phyloP scores from a whole-genome alignment of 257 asterid species.

The Nicotiana tabacum region DNA sequence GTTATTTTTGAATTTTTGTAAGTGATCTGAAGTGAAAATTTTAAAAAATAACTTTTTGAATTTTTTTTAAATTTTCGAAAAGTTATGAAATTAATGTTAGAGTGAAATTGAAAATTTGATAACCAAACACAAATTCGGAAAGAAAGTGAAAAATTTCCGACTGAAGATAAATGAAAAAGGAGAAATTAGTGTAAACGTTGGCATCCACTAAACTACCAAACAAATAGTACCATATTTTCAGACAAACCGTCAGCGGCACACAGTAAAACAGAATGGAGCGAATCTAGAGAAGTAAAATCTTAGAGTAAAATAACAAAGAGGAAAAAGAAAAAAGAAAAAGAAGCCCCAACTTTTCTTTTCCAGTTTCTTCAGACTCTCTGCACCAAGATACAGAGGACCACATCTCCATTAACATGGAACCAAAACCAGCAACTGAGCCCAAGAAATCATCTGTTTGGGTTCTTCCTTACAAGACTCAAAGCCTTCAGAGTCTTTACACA shows the following conservation, averaged over 20 bases:
- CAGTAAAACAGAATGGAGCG: background rate
- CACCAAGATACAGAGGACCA: constrained; percentile 13
- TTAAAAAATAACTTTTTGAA: too few relatives aligned
- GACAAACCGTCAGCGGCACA: background rate
- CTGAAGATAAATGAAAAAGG: background rate
- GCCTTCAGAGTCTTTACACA: constrained; percentile 37
- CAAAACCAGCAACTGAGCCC: constrained; percentile 36
- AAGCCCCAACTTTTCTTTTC: background rate
- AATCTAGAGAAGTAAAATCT: background rate
- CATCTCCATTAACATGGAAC: background rate
- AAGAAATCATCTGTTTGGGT: constrained; percentile 47
- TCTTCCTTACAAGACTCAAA: constrained; percentile 49
- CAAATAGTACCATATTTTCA: background rate
- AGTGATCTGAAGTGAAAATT: too few relatives aligned
- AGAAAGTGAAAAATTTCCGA: too few relatives aligned
- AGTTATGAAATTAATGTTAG: too few relatives aligned
- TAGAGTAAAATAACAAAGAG: background rate
- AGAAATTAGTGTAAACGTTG: background rate
- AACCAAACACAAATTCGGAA: too few relatives aligned
- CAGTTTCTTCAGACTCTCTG: background rate
- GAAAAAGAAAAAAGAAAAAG: background rate
- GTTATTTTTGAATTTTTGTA: too few relatives aligned
- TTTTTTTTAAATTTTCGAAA: too few relatives aligned
- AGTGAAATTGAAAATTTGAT: too few relatives aligned
- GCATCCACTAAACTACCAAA: background rate